phyloP scores from a whole-genome alignment of 495 filamentous ascomycete species.

The Penicillium silybi region DNA sequence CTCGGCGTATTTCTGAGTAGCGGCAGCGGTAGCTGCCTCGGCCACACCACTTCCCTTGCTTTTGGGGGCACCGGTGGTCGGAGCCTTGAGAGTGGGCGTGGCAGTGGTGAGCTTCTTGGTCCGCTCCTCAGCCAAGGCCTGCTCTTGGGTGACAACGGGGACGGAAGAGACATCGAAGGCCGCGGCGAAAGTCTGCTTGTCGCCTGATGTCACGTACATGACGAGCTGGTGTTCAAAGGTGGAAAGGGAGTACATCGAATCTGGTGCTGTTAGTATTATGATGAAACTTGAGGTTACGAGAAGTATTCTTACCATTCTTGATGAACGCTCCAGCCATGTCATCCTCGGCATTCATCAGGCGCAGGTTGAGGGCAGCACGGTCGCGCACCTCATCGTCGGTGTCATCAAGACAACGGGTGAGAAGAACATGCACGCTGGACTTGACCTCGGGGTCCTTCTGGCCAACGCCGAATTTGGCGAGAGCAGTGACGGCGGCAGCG shows the following conservation, averaged over 20 bases:
- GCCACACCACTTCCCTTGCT: conserved; percentile 59
- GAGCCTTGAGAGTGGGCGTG: conserved; percentile 92
- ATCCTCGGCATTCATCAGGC: conserved; percentile 83
- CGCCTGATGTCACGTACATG: conserved; percentile 91
- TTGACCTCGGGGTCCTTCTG: conserved; percentile 97
- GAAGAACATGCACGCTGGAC: conserved; percentile 85
- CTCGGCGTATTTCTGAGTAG: conserved; percentile 81
- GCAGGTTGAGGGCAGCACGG: conserved; percentile 86
- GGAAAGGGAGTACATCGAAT: conserved; percentile 82
- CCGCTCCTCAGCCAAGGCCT: conserved; percentile 94
- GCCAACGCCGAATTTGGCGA: conserved; percentile 96
- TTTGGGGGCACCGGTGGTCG: conserved; percentile 79
- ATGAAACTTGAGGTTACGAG: not conserved
- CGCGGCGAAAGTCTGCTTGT: conserved; percentile 74
- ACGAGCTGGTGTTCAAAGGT: conserved; percentile 96
- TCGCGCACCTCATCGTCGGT: conserved; percentile 97
- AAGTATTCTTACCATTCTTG: conserved; percentile 68
- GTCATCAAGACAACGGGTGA: conserved; percentile 92
- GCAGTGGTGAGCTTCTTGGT: conserved; percentile 92
- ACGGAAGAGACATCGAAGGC: conserved; percentile 89
- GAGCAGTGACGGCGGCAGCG: conserved; percentile 89
- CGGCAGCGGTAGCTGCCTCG: conserved; percentile 71
- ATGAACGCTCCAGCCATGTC: conserved; percentile 80
- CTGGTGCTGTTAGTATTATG: conserved; percentile 25
- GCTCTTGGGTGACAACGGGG: conserved; percentile 92